phyloP scores from a whole-genome alignment of 768 basidiomycete genomes.

The Boletus sp. region DNA sequence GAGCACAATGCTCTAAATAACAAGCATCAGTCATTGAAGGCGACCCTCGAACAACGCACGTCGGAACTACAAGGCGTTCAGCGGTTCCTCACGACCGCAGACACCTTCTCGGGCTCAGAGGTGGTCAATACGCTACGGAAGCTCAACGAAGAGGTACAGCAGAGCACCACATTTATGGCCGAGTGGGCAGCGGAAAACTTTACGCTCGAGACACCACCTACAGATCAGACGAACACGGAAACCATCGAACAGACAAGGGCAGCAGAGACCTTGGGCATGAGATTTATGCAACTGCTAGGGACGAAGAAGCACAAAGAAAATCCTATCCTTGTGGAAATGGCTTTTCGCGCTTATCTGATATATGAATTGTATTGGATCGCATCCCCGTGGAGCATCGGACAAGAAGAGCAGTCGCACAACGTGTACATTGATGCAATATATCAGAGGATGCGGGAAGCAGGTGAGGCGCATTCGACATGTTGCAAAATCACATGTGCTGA shows the following conservation, averaged over 20 bases:
- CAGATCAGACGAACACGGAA: conserved; percentile 3
- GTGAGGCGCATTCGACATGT: conserved; percentile 23
- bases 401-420: conserved; percentile 19
- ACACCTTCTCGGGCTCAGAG: conserved; percentile 44
- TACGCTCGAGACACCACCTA: conserved; percentile 15
- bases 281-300: conserved; percentile 19
- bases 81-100: conserved; percentile 41
- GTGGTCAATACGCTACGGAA: conserved; percentile 40
- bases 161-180: conserved; percentile 43
- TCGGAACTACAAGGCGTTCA: conserved; percentile 43
- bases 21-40: conserved; percentile 13
- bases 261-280: conserved; percentile 10
- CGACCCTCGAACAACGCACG: conserved; percentile 39
- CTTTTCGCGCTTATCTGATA: conserved; percentile 27
- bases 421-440: conserved; percentile 29
- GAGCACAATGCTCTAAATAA: conserved; percentile 10
- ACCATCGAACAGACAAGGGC: conserved; percentile 11
- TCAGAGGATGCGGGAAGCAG: conserved; percentile 31
- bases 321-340: conserved; percentile 33
- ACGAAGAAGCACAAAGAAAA: conserved; percentile 24
- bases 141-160: conserved; percentile 46
- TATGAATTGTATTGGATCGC: conserved; percentile 21
- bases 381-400: conserved; percentile 20
- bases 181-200: conserved; percentile 43
- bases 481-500: not conserved